A percentile compares a stretch with the other conserved stretches of the same genome.
These are phyloP conservation scores for Paecilomyces fulvus DNA, from an alignment of 2,329 filamentous ascomycete species.

Conservation along the genomic window DNA sequence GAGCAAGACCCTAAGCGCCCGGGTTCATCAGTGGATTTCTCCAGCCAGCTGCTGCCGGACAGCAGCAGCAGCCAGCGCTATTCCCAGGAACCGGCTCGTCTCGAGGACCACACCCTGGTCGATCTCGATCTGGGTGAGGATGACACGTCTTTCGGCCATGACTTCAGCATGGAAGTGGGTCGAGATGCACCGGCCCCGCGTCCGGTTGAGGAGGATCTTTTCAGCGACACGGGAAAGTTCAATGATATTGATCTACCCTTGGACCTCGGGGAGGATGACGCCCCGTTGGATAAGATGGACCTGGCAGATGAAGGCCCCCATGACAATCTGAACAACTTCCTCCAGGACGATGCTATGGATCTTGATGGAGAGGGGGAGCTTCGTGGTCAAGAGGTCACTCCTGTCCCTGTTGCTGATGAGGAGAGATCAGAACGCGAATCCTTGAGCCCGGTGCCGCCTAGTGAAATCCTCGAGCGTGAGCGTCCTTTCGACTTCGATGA, in stretches of 20 bases:
- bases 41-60: slow-evolving; percentile 72
- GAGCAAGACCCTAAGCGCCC: slow-evolving; percentile 29
- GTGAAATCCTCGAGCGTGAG: not conserved
- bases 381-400: slow-evolving; percentile 39
- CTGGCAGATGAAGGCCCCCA: slow-evolving; percentile 25
- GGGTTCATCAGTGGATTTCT: slow-evolving; percentile 43
- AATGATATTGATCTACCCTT: slow-evolving; percentile 45
- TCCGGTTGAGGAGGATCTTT: slow-evolving; percentile 47
- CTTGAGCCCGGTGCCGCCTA: slow-evolving; percentile 28
- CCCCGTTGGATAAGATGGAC: slow-evolving; percentile 33
- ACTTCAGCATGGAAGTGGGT: slow-evolving; percentile 73
- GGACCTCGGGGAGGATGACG: slow-evolving; percentile 41
- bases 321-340: slow-evolving; percentile 52
- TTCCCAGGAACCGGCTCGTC: slow-evolving; percentile 43
- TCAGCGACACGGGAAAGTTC: slow-evolving; percentile 56
- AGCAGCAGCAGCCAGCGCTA: slow-evolving; percentile 40
- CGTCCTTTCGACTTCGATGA: slow-evolving; percentile 21
- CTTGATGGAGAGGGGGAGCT: slow-evolving; percentile 47
- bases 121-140: slow-evolving; percentile 62
- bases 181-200: slow-evolving; percentile 69
- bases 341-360: slow-evolving; percentile 47
- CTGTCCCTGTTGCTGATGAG: slow-evolving; percentile 40
- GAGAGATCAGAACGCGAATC: slow-evolving; percentile 53
- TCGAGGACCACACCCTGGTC: slow-evolving; percentile 62
- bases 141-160: slow-evolving; percentile 57